phyloP scores from a whole-genome alignment of 1,139 yeast genomes.

The Hansenula sp. region DNA sequence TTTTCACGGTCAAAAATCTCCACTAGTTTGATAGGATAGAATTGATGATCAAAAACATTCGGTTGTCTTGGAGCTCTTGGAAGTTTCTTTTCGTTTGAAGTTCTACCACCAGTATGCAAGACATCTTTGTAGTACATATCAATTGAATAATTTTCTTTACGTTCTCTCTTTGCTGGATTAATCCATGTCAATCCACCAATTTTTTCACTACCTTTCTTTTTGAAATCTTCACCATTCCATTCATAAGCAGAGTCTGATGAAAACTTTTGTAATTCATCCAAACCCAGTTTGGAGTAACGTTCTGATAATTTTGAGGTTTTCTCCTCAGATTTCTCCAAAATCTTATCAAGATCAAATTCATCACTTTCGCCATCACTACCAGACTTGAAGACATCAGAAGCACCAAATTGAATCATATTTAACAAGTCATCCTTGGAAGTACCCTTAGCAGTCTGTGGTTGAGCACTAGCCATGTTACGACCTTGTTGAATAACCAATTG shows the following conservation, averaged over 20 bases:
- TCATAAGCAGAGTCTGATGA: conserved; percentile 68
- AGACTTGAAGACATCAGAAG: conserved; percentile 51
- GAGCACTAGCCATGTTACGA: conserved; percentile 38
- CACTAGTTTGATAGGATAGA: conserved; percentile 56
- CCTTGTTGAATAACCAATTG: conserved; percentile 83
- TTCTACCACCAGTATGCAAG: conserved; percentile 59
- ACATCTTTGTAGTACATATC: conserved; percentile 80
- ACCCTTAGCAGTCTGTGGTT: conserved; percentile 36
- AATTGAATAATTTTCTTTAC: conserved; percentile 73
- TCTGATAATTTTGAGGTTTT: conserved; percentile 60
- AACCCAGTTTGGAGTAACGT: conserved; percentile 61
- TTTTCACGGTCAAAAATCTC: conserved; percentile 66
- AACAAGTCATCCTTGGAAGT: conserved; percentile 66
- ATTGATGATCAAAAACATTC: conserved; percentile 69
- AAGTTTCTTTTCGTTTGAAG: conserved; percentile 36
- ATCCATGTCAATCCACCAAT: conserved; percentile 49
- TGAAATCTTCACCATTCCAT: conserved; percentile 82
- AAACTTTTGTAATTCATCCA: conserved; percentile 74
- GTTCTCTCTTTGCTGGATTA: conserved; percentile 72
- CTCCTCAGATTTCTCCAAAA: conserved; percentile 56
- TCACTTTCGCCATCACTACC: conserved; percentile 30
- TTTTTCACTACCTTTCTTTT: conserved; percentile 51
- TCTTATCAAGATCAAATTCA: conserved; percentile 60
- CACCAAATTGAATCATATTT: conserved; percentile 81
- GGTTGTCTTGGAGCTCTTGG: conserved; percentile 68